Evolutionary conservation across 2,329 filamentous ascomycete species (phyloP).

Genomic region (Chaetomiaceae sp.): DNA sequence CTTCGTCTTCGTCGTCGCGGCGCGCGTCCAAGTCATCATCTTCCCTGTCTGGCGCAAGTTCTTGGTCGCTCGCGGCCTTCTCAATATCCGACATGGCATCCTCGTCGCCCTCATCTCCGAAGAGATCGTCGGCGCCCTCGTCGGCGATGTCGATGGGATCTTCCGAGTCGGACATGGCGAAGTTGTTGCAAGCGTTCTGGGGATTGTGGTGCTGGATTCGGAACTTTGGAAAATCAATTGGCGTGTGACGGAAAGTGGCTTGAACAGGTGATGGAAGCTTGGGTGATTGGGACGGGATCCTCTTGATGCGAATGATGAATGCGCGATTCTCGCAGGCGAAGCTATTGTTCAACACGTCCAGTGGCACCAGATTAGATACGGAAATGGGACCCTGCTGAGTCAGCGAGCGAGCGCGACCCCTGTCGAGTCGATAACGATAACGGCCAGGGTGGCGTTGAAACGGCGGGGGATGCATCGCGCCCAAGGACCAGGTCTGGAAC

Average conservation of each 20-base stretch:
- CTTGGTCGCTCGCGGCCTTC: slow-evolving; percentile 59
- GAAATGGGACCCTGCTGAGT: neutral
- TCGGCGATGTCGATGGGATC: slow-evolving; percentile 49
- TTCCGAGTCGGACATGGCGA: slow-evolving; percentile 52
- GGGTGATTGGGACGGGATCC: neutral
- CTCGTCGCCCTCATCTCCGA: slow-evolving; percentile 56
- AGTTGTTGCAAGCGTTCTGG: neutral
- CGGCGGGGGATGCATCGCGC: slow-evolving; percentile 10
- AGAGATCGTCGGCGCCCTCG: slow-evolving; percentile 56
- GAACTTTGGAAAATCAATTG: neutral
- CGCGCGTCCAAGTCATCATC: slow-evolving; percentile 30
- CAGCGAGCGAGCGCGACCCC: neutral
- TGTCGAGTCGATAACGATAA: slow-evolving; percentile 5
- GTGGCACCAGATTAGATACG: neutral
- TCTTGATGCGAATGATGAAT: neutral
- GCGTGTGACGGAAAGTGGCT: neutral
- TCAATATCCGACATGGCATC: slow-evolving; percentile 55
- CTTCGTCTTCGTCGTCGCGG: slow-evolving; percentile 40
- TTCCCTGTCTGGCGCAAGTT: slow-evolving; percentile 47
- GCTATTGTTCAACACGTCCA: slow-evolving; percentile 6
- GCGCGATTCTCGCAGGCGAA: slow-evolving; percentile 1
- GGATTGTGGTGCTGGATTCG: neutral
- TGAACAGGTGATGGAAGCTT: neutral
- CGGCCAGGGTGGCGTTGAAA: slow-evolving; percentile 11
- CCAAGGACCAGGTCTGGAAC: slow-evolving; percentile 11